Base-by-base conservation (phyloP, 2,329 filamentous ascomycete species). In the Monilinia vaccinii-corymbosi region DNA sequence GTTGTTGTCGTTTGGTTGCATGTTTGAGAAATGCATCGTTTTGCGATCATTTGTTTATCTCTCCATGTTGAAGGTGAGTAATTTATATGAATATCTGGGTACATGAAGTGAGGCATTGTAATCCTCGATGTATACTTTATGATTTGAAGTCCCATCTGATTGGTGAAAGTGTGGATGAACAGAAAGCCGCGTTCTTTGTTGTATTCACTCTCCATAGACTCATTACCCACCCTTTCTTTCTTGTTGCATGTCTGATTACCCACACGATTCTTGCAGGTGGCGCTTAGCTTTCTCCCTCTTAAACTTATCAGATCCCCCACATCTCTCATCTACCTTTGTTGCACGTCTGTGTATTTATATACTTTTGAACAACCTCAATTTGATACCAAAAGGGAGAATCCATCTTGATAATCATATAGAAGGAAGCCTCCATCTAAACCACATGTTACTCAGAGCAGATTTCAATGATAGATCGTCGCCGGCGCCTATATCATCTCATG, bases 271-370 rank as follows among this genome's bases (percentile, higher is more conserved):
- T 6, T 14, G 14, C 36, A 40, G 36, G 21, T 16, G 9, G 21
- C 32, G 8, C 23, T 9, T 36, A 51, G 32, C 48, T 23, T 31
- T 21, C n/a, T 18, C 36, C 23, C 11, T 23, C n/a, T 40, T 36
- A 52, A 23, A 23, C 49, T 21, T 40, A 31, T n/a, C 11, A 31
- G 11, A 52, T 40, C 11, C 38, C 16, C 21, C 49, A 16, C 18
- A 14, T 3, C 13, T 21, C 16, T 18, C 34, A 52, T 28, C 23
- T 8, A 31, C 2, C 34, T 52, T 53, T 32, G 36, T 53, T 53
- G 50, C 50, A 32, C 23, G 4, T 53, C 50, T 53, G n/a, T n/a
- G n/a, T n/a, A n/a, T n/a, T n/a, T n/a, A n/a, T n/a, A 25, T 25
- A 16, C 2, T 3, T 32, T 2, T 31, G 18, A 3, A 53, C 31